Conservation (phyloP, 495 filamentous ascomycete species). For the Xylaria cubensis region DNA sequence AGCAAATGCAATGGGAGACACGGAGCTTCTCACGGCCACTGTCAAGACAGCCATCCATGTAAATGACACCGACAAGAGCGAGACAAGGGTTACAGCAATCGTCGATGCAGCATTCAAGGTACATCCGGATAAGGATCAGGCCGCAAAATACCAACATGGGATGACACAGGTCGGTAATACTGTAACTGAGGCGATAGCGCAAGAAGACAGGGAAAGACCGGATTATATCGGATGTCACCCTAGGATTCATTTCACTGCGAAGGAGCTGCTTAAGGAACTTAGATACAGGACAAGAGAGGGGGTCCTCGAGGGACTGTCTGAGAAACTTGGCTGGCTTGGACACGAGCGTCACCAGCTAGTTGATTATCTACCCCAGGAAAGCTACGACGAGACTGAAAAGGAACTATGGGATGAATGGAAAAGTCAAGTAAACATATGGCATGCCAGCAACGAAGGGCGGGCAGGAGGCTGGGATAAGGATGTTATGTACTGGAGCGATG, state of each 20-base stretch:
- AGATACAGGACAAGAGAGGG: slow-evolving; percentile 14
- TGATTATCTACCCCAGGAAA: slow-evolving; percentile 17
- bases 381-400: slow-evolving; percentile 16
- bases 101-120: slow-evolving; percentile 4
- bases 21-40: not conserved
- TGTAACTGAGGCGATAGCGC: not conserved
- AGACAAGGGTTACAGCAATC: slow-evolving; percentile 6
- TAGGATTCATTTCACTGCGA: slow-evolving; percentile 12
- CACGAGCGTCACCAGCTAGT: slow-evolving; percentile 11
- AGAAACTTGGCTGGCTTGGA: slow-evolving; percentile 20
- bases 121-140: not conserved
- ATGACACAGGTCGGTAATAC: not conserved
- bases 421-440: slow-evolving; percentile 15
- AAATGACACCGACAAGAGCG: not conserved
- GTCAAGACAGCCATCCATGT: slow-evolving; percentile 13
- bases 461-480: slow-evolving; percentile 19
- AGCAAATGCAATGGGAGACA: not conserved
- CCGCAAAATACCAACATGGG: not conserved
- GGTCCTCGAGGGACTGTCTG: slow-evolving; percentile 3
- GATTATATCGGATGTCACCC: not conserved
- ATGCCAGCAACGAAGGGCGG: slow-evolving; percentile 8
- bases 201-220: not conserved
- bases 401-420: slow-evolving; percentile 23
- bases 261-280: slow-evolving; percentile 15
- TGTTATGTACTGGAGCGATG: slow-evolving; percentile 15